phyloP scores from a whole-genome alignment of 2,329 filamentous ascomycete genomes.

The Epichloe coenophiala region DNA sequence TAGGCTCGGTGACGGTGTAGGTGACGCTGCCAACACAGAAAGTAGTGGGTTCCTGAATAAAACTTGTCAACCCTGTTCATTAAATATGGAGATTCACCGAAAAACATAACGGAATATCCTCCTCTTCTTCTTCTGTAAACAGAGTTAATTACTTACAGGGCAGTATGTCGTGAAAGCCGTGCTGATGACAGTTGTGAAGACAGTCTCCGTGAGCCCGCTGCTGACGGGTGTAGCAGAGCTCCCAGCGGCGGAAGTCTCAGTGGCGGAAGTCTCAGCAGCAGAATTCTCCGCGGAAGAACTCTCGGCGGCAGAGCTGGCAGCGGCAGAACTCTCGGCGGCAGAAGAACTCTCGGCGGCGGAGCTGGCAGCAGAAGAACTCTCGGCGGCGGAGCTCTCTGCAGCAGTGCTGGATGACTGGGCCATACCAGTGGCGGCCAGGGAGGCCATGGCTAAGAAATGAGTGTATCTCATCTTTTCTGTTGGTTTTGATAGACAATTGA shows the following conservation, averaged over 20 bases:
- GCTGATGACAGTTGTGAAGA: conserved; percentile 23
- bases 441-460: conserved; percentile 14
- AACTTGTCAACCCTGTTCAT: neutral
- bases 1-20: conserved; percentile 28
- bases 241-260: neutral
- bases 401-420: neutral
- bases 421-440: neutral
- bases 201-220: conserved; percentile 1
- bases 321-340: neutral
- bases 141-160: conserved; percentile 22
- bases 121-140: too few species aligned
- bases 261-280: neutral
- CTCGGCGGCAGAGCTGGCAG: too few species aligned
- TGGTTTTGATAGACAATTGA: neutral
- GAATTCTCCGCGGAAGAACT: neutral
- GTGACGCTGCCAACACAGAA: conserved; percentile 28
- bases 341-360: neutral
- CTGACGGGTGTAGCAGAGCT: neutral
- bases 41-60: conserved; percentile 15
- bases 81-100: too few species aligned
- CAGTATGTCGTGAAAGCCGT: conserved; percentile 29
- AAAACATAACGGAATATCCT: too few species aligned
- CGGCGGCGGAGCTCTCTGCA: neutral
- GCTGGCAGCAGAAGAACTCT: neutral
- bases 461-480: conserved; percentile 22